phyloP scores from a whole-genome alignment of 75 land plant genomes.

The Sequoiadendron giganteum region DNA sequence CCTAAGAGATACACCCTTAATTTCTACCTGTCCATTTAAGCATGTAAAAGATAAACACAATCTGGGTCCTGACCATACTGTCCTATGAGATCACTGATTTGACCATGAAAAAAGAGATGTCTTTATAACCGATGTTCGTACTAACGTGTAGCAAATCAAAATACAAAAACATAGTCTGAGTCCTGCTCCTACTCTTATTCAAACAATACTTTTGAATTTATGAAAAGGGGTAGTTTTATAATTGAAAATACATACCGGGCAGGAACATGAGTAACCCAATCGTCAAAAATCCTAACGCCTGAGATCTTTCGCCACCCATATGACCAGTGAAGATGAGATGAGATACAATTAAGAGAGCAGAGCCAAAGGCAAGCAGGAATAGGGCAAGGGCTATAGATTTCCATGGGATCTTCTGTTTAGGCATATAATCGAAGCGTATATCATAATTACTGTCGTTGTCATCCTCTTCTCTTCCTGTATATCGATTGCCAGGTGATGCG shows the following conservation, averaged over 20 bases:
- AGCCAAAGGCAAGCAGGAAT: constrained; percentile 69
- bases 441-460: constrained; percentile 29
- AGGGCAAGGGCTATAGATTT: constrained; percentile 85
- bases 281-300: constrained; percentile 73
- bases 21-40: neutral
- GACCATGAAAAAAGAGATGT: neutral
- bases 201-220: neutral
- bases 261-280: constrained; percentile 87
- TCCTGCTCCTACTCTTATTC: neutral
- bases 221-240: neutral
- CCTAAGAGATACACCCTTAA: neutral
- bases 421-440: constrained; percentile 63
- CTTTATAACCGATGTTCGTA: neutral
- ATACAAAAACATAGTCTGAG: neutral
- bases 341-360: constrained; percentile 65
- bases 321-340: constrained; percentile 82
- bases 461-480: constrained; percentile 14
- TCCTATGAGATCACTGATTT: neutral
- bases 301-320: constrained; percentile 86
- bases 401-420: constrained; percentile 89
- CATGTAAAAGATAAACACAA: neutral
- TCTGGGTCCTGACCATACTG: neutral
- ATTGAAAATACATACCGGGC: constrained; percentile 57
- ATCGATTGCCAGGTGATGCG: constrained; percentile 3
- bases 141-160: neutral